A percentile compares a stretch with the other conserved stretches of the same genome.
These are phyloP conservation scores for Ceratocystis cubensis DNA, from an alignment of 2,329 filamentous ascomycete species.

Conservation along the genomic window DNA sequence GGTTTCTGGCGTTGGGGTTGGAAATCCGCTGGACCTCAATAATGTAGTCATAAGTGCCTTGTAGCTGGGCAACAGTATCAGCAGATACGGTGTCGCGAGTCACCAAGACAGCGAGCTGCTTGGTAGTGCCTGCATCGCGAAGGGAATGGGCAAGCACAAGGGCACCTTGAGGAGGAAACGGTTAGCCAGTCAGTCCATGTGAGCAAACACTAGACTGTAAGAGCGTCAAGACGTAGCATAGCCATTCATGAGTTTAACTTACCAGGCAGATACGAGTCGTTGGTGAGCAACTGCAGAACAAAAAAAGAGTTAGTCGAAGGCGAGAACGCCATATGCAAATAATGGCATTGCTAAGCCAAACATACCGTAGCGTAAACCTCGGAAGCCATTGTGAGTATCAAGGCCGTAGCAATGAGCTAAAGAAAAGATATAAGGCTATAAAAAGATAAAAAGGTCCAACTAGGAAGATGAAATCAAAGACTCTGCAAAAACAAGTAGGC, in stretches of 20 bases:
- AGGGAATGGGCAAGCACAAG: conserved; percentile 89
- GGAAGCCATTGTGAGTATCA: conserved; percentile 16
- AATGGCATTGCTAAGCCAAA: conserved; percentile 6
- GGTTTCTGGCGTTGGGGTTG: conserved; percentile 66
- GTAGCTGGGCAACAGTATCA: conserved; percentile 65
- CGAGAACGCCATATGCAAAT: neutral
- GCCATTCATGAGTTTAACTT: conserved; percentile 25
- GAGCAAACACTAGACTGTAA: neutral
- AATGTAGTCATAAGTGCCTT: conserved; percentile 79
- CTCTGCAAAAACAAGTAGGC: neutral
- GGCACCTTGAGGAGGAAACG: conserved; percentile 48
- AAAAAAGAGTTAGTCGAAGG: neutral
- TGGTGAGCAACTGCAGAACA: conserved; percentile 51
- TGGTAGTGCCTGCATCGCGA: conserved; percentile 74
- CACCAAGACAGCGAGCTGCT: conserved; percentile 74
- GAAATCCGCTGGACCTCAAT: conserved; percentile 70
- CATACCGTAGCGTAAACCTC: conserved; percentile 17
- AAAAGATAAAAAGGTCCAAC: neutral
- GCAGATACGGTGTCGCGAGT: conserved; percentile 66
- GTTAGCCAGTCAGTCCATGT: neutral
- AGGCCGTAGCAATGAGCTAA: conserved; percentile 2
- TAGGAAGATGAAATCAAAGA: neutral
- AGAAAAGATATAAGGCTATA: neutral
- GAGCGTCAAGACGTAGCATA: no score
- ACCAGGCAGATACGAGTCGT: conserved; percentile 88